These are phyloP conservation scores for Fusarium humuli DNA, from an alignment of 2,329 filamentous ascomycete species.

Conservation along the genomic window DNA sequence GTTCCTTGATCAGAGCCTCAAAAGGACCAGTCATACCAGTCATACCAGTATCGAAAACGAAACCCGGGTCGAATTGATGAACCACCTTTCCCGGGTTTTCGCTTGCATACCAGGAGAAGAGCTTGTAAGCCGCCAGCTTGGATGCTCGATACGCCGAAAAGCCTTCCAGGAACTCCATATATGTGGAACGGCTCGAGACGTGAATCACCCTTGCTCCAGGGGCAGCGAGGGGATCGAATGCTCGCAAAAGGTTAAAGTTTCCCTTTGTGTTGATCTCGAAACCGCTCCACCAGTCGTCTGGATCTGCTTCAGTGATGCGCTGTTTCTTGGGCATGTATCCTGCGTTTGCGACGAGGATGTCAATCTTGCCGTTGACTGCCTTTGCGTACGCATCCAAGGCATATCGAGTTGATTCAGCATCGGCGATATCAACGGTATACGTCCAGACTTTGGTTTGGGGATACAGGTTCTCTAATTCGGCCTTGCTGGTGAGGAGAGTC, in stretches of 20 bases:
- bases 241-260: slow-evolving; percentile 48
- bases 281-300: slow-evolving; percentile 43
- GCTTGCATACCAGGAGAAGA: slow-evolving; percentile 56
- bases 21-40: slow-evolving; percentile 40
- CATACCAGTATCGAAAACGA: slow-evolving; percentile 50
- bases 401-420: slow-evolving; percentile 27
- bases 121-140: slow-evolving; percentile 56
- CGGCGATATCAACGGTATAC: slow-evolving; percentile 50
- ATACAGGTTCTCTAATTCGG: slow-evolving; percentile 58
- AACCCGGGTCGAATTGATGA: slow-evolving; percentile 58
- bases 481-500: slow-evolving; percentile 48
- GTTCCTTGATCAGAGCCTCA: slow-evolving; percentile 9
- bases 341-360: slow-evolving; percentile 53
- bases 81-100: slow-evolving; percentile 56
- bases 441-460: slow-evolving; percentile 63
- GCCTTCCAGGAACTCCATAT: slow-evolving; percentile 45
- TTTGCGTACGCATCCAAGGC: slow-evolving; percentile 34
- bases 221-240: slow-evolving; percentile 44
- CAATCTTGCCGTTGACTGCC: slow-evolving; percentile 48
- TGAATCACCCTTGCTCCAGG: slow-evolving; percentile 45
- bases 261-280: slow-evolving; percentile 49
- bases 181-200: slow-evolving; percentile 35
- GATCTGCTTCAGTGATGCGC: slow-evolving; percentile 30
- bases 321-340: slow-evolving; percentile 37
- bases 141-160: slow-evolving; percentile 55